phyloP scores from a whole-genome alignment of 1,284 basidiomycete genomes.

The Rhodofomes roseus region DNA sequence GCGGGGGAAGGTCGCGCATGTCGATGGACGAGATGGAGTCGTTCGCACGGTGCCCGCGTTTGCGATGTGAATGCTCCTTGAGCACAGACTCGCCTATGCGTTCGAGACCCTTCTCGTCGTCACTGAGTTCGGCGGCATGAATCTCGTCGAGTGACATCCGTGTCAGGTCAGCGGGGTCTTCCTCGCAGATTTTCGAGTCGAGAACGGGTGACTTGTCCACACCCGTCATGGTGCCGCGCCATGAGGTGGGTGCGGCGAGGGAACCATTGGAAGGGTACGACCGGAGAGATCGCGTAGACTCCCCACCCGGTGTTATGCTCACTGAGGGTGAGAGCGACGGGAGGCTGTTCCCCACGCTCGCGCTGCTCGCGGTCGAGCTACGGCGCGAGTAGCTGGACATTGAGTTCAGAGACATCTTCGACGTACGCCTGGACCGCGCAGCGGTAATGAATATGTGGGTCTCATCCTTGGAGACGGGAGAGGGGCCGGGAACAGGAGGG shows the following conservation, averaged over 20 bases:
- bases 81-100: constrained; percentile 3
- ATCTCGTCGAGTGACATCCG: constrained; percentile 27
- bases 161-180: constrained; percentile 27
- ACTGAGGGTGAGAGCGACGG: constrained; percentile 19
- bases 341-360: constrained; percentile 15
- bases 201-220: constrained; percentile 19
- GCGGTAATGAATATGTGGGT: constrained; percentile 38
- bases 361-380: constrained; percentile 26
- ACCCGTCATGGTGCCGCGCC: constrained; percentile 1
- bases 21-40: constrained; percentile 37
- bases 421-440: constrained; percentile 31
- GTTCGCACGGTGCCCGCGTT: constrained; percentile 3
- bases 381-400: constrained; percentile 27
- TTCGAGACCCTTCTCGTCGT: constrained; percentile 22
- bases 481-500: constrained; percentile 50
- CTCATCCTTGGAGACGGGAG: constrained; percentile 43
- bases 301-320: constrained; percentile 19
- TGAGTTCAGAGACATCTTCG: constrained; percentile 31
- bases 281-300: constrained; percentile 25
- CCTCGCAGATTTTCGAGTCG: constrained; percentile 25
- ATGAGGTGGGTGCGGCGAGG: constrained; percentile 17
- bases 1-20: constrained; percentile 39
- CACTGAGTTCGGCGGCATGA: constrained; percentile 20
- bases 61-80: neutral
- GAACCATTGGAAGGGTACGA: constrained; percentile 28